Percentiles rank a stretch among this genome's conserved stretches.
Evolutionary conservation across 2,329 filamentous ascomycete species (phyloP).

Genomic region (Ceratocystis albifundus): DNA sequence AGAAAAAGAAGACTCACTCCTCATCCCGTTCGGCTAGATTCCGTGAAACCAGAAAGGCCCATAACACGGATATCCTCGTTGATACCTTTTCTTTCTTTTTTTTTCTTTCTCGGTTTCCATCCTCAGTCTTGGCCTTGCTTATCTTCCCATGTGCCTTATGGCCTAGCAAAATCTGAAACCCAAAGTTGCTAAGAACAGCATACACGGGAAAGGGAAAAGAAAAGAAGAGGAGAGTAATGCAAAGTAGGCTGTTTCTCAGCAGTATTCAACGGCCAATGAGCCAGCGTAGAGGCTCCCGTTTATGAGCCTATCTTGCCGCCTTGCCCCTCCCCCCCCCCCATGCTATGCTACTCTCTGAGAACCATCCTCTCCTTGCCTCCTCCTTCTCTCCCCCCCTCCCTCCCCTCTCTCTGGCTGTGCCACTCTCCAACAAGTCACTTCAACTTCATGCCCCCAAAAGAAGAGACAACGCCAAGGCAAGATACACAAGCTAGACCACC

Average conservation of each 20-base stretch:
- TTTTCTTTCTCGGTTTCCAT: not conserved
- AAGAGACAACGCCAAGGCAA: too few relatives aligned
- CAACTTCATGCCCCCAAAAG: too few relatives aligned
- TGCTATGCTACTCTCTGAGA: too few relatives aligned
- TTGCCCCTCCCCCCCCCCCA: too few relatives aligned
- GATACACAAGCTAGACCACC: too few relatives aligned
- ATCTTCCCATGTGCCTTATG: not conserved
- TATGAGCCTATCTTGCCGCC: too few relatives aligned
- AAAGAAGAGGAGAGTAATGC: not conserved
- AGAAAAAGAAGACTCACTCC: slow-evolving; percentile 9
- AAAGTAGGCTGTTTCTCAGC: not conserved
- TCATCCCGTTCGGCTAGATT: slow-evolving; percentile 2
- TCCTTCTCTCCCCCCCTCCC: too few relatives aligned
- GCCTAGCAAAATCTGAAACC: not conserved
- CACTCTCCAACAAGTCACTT: too few relatives aligned
- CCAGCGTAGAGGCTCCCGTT: too few relatives aligned
- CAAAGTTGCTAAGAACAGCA: slow-evolving; percentile 2
- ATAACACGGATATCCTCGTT: slow-evolving; percentile 4
- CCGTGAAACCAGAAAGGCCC: not conserved
- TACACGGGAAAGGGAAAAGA: not conserved
- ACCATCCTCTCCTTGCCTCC: too few relatives aligned
- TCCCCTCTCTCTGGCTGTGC: too few relatives aligned
- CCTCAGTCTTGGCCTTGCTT: not conserved
- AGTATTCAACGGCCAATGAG: not conserved
- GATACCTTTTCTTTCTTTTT: not conserved